A percentile compares a stretch with the other conserved stretches of the same genome.
These are phyloP conservation scores for Citeromyces hawaiiensis DNA, from an alignment of 1,139 yeast species.

Conservation along the genomic window DNA sequence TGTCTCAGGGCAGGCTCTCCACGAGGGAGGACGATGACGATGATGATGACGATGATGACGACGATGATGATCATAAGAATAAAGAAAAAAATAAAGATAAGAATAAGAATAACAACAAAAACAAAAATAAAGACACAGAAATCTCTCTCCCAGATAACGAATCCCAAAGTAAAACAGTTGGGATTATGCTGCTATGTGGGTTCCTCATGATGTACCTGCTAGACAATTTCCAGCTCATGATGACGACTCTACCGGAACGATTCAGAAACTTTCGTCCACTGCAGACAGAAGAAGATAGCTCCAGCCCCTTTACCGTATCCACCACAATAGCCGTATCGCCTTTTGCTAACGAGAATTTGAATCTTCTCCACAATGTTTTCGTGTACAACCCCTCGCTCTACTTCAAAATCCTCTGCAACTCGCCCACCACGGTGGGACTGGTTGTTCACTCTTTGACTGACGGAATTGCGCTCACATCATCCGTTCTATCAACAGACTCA, in stretches of 20 bases:
- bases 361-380: background rate
- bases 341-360: background rate
- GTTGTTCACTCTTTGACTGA: slow-evolving; percentile 59
- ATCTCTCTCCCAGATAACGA: background rate
- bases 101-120: slow-evolving; percentile 2
- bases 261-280: background rate
- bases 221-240: slow-evolving; percentile 19
- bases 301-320: background rate
- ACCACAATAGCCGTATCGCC: background rate
- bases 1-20: slow-evolving; percentile 12
- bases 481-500: slow-evolving; percentile 31
- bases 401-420: slow-evolving; percentile 3
- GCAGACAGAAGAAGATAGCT: background rate
- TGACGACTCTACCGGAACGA: background rate
- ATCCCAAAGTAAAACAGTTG: slow-evolving; percentile 10
- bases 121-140: background rate
- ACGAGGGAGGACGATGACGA: slow-evolving; percentile 10
- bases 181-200: slow-evolving; percentile 29
- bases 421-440: slow-evolving; percentile 36
- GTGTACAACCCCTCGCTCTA: background rate
- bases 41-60: slow-evolving; percentile 10
- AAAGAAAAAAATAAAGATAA: slow-evolving; percentile 4
- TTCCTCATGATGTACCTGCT: slow-evolving; percentile 36
- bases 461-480: slow-evolving; percentile 64
- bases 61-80: slow-evolving; percentile 7